Percentiles rank a stretch among this genome's conserved stretches.
These are phyloP conservation scores for Castanea sativa DNA, from an alignment of 306 rosid genomes.

Conservation along the genomic window DNA sequence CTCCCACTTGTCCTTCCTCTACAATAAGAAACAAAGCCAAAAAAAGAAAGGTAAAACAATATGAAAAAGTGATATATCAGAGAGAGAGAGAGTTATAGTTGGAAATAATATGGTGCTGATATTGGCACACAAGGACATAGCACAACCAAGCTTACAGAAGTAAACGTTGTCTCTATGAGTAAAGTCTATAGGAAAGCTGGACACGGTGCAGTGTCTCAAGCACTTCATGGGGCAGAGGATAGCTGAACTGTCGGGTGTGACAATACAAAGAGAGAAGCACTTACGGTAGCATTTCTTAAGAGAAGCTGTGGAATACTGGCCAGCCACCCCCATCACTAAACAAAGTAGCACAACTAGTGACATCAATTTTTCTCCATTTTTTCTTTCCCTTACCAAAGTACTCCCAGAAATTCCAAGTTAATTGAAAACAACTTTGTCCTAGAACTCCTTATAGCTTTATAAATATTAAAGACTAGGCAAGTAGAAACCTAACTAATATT, in stretches of 20 bases:
- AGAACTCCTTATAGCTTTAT: too few relatives aligned
- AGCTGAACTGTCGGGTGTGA: conserved; percentile 26
- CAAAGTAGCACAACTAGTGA: background rate
- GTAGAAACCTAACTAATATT: too few relatives aligned
- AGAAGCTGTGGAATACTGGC: conserved; percentile 8
- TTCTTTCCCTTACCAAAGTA: background rate
- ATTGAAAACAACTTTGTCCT: too few relatives aligned
- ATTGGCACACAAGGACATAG: conserved; percentile 33
- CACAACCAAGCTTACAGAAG: conserved; percentile 47
- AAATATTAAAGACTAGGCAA: too few relatives aligned
- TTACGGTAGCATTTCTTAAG: conserved; percentile 36
- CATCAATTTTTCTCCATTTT: background rate
- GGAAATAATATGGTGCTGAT: conserved; percentile 36
- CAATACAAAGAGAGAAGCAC: conserved; percentile 38
- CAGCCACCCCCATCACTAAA: conserved; percentile 11
- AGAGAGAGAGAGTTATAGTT: conserved; percentile 9
- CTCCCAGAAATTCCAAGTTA: too few relatives aligned
- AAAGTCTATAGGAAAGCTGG: background rate
- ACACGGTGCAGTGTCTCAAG: conserved; percentile 33
- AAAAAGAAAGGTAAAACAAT: background rate
- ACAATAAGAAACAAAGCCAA: background rate
- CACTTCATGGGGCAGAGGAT: conserved; percentile 32
- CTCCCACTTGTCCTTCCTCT: conserved; percentile 33
- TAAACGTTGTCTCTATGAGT: background rate
- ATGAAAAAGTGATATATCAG: background rate